A percentile compares a stretch with the other conserved stretches of the same genome.
Evolutionary conservation across 805 yeast species (phyloP).

Genomic region (Spathaspora girioi): DNA sequence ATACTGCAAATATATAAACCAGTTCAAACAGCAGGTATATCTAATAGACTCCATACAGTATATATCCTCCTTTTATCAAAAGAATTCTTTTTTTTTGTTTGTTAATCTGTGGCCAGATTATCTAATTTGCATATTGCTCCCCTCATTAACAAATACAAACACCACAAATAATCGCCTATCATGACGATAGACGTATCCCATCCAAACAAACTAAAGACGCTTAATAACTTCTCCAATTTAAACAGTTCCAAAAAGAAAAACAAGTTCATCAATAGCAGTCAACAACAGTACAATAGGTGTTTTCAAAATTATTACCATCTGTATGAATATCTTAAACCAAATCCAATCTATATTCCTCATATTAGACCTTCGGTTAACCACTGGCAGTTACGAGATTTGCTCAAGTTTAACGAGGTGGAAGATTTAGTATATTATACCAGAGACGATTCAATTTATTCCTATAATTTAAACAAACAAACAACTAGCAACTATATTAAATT

Average conservation of each 20-base stretch:
- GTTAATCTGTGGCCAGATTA: background rate
- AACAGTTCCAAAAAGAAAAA: background rate
- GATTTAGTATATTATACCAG: conserved; percentile 56
- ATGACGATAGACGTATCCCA: conserved; percentile 3
- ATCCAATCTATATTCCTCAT: conserved; percentile 31
- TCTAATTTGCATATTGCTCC: background rate
- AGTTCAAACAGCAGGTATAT: background rate
- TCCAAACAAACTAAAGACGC: background rate
- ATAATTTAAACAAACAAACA: conserved; percentile 30
- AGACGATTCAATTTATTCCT: conserved; percentile 47
- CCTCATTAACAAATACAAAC: background rate
- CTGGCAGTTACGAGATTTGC: conserved; percentile 82
- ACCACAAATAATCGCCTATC: background rate
- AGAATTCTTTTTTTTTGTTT: background rate
- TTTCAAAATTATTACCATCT: conserved; percentile 43
- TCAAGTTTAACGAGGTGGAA: conserved; percentile 45
- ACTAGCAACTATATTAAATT: conserved; percentile 43
- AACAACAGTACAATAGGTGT: conserved; percentile 19
- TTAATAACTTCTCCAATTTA: background rate
- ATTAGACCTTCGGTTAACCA: conserved; percentile 41
- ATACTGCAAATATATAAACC: background rate
- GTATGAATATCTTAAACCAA: conserved; percentile 32
- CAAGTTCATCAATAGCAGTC: background rate
- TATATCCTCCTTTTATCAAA: background rate
- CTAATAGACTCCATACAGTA: background rate